Base-by-base conservation (phyloP, 345 rosid genomes). In the Brassica juncea region DNA sequence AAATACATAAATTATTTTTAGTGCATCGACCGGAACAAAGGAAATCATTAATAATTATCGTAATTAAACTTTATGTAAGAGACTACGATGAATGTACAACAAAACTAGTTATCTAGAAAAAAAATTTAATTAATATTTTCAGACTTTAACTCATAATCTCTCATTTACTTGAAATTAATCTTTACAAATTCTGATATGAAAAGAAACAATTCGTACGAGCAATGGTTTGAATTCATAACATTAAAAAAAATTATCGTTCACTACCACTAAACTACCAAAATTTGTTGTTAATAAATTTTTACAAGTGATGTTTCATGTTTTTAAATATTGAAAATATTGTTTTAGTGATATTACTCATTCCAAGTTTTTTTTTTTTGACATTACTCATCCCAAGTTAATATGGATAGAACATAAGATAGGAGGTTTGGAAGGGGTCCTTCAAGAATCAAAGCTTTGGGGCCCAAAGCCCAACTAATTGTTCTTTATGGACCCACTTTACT, bases 371-470 rank as follows among this genome's bases (percentile, higher is more conserved):
- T 23, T 23, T 23, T 23, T 23, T 23, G 25, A 23, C 25, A 23
- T 23, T 23, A 23, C 25, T 23, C 25, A 23, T 23, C 25, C 25
- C 25, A 23, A 23, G 34, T 31, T 31, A 31, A 34, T 34, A 39
- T 37, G 59, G 23, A 16, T 54, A 54, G 59, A 15, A 54, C 23
- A 54, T 2, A 31, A 30, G 80, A 6, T 57, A 10, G 8, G 67
- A 30, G 49, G 15, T 54, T 28, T 27, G 30, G 58, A 77, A 54
- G 59, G 28, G 58, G 71, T 71, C 1, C 11, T n/a, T 54, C 59
- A 54, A n/a, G 32, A 66, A 73, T 67, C 59, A 73, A 79, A 67
- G 59, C 78, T 49, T 47, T 68, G 72, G 78, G 70, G 14, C 39
- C 77, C 11, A 54, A 54, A 73, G 73, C 39, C 55, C 49, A 72